A percentile compares a stretch with the other conserved stretches of the same genome.
Conservation (phyloP, 139 green algal genomes). For the Coccomyxa sp. region DNA sequence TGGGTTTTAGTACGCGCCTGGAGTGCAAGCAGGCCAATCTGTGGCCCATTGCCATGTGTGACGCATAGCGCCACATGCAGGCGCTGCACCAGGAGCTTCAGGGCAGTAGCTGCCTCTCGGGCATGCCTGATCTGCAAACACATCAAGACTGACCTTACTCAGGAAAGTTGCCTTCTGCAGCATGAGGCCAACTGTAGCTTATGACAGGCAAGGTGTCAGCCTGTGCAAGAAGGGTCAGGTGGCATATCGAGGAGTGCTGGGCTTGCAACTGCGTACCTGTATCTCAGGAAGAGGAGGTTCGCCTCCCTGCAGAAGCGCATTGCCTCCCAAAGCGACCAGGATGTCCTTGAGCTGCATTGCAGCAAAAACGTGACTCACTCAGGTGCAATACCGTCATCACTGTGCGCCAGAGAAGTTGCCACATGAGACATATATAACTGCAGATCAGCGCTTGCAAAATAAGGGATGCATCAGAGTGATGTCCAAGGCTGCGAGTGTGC, state of each 20-base stretch:
- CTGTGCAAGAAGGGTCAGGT: not conserved
- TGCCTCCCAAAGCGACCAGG: slow-evolving; percentile 28
- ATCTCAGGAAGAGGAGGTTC: slow-evolving; percentile 16
- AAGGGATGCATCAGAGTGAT: too few species aligned
- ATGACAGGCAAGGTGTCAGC: not conserved
- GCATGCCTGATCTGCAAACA: not conserved
- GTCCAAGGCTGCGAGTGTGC: too few species aligned
- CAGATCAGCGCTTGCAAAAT: too few species aligned
- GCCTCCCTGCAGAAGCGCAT: slow-evolving; percentile 28
- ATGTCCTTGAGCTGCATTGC: too few species aligned
- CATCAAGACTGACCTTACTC: not conserved
- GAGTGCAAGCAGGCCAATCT: slow-evolving; percentile 29
- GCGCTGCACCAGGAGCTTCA: slow-evolving; percentile 9
- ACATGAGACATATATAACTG: too few species aligned
- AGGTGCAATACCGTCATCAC: too few species aligned
- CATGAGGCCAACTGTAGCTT: not conserved
- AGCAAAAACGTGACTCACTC: too few species aligned
- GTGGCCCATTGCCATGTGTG: slow-evolving; percentile 32
- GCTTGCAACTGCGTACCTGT: slow-evolving; percentile 7
- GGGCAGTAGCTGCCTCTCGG: not conserved
- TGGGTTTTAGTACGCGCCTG: slow-evolving; percentile 2
- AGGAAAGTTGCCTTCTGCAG: not conserved
- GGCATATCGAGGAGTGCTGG: not conserved
- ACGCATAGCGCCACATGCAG: slow-evolving; percentile 8
- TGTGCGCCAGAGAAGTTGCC: too few species aligned